Conservation (phyloP, 768 basidiomycete species). For the Lanmaoa rubissima region DNA sequence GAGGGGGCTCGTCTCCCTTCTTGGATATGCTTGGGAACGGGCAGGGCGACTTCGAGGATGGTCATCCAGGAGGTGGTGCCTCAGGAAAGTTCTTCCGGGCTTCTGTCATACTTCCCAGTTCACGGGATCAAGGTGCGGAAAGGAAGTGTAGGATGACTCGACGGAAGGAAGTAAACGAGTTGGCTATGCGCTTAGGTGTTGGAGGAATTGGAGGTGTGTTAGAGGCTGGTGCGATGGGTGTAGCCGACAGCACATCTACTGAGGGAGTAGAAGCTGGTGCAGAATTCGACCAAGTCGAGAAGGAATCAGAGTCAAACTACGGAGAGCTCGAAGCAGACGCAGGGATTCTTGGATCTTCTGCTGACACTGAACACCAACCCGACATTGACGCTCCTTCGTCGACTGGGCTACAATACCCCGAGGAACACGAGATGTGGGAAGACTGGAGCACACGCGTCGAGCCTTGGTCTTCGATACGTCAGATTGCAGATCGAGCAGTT, state of each 20-base stretch:
- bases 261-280: constrained; percentile 4
- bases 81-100: constrained; percentile 58
- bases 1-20: constrained; percentile 21
- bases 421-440: constrained; percentile 42
- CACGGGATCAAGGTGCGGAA: constrained; percentile 55
- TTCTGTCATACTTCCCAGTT: constrained; percentile 63
- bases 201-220: constrained; percentile 70
- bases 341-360: constrained; percentile 14
- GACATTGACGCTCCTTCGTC: neutral
- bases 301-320: neutral
- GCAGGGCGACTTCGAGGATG: constrained; percentile 17
- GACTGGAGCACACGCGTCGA: constrained; percentile 74
- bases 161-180: constrained; percentile 73
- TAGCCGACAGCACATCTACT: neutral
- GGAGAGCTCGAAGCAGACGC: constrained; percentile 19
- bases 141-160: constrained; percentile 55
- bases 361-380: constrained; percentile 13
- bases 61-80: constrained; percentile 8
- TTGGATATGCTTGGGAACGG: constrained; percentile 26
- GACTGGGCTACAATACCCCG: constrained; percentile 11
- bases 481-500: constrained; percentile 74
- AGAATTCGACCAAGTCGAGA: constrained; percentile 4
- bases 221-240: constrained; percentile 28
- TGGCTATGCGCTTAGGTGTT: constrained; percentile 82
- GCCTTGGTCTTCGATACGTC: constrained; percentile 65